Conservation (phyloP, 2,329 filamentous ascomycete species). For the Alternaria metachromatica region DNA sequence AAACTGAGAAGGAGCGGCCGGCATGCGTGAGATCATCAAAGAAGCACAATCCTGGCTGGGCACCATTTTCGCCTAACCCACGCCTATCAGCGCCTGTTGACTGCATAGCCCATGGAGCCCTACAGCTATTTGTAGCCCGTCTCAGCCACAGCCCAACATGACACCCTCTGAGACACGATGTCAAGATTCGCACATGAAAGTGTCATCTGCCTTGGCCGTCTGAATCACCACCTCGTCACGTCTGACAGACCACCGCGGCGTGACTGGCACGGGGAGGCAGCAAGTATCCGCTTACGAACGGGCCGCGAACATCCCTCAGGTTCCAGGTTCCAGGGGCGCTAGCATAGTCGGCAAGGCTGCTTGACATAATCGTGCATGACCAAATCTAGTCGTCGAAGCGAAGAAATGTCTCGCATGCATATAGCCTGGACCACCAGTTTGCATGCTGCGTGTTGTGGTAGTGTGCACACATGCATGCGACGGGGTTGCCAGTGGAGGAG, state of each 20-base stretch:
- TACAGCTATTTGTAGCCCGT: constrained; percentile 14
- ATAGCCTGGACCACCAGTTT: constrained; percentile 15
- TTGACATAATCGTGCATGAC: constrained; percentile 16
- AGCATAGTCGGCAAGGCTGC: neutral
- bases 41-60: constrained; percentile 5
- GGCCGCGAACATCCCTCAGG: constrained; percentile 25
- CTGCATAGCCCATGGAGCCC: constrained; percentile 16
- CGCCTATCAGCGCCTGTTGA: constrained; percentile 19
- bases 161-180: constrained; percentile 14
- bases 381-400: neutral
- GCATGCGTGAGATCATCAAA: constrained; percentile 29
- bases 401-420: constrained; percentile 7
- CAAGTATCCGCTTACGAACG: constrained; percentile 27
- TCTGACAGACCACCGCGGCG: constrained; percentile 8
- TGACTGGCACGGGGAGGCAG: constrained; percentile 10
- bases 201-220: constrained; percentile 12
- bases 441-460: neutral
- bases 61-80: constrained; percentile 4
- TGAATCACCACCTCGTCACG: constrained; percentile 14
- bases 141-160: constrained; percentile 19
- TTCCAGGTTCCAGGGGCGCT: neutral
- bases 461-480: neutral
- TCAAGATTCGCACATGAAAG: constrained; percentile 1
- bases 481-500: neutral
- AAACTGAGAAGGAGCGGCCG: constrained; percentile 14